Conservation (phyloP, 1,284 basidiomycete species). For the Fistulinella cinereoalba region DNA sequence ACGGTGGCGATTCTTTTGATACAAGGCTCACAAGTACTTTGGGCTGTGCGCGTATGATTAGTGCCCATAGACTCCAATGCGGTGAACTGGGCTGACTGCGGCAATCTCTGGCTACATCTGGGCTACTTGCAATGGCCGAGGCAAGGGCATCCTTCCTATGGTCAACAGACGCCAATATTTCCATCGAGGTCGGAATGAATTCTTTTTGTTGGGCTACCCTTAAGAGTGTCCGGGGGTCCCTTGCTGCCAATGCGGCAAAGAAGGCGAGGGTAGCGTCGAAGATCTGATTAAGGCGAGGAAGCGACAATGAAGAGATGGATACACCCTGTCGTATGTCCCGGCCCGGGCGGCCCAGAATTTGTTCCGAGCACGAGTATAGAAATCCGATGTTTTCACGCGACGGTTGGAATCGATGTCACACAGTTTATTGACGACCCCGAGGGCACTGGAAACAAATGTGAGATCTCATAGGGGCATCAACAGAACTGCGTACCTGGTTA, state of each 20-base stretch:
- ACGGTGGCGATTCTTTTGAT: conserved; percentile 43
- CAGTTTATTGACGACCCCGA: conserved; percentile 70
- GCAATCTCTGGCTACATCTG: conserved; percentile 31
- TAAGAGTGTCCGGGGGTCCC: conserved; percentile 49
- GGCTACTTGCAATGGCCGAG: conserved; percentile 12
- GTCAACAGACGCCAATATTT: conserved; percentile 38
- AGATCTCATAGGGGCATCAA: not conserved
- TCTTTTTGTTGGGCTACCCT: conserved; percentile 47
- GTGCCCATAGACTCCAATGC: not conserved
- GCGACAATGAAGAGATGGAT: not conserved
- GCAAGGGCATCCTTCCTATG: conserved; percentile 46
- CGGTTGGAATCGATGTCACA: conserved; percentile 70
- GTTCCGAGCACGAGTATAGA: conserved; percentile 64
- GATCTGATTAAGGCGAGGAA: conserved; percentile 6
- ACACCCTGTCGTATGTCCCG: conserved; percentile 57
- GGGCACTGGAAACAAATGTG: conserved; percentile 45
- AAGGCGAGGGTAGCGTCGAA: conserved; percentile 53
- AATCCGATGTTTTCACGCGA: conserved; percentile 71
- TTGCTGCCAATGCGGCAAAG: conserved; percentile 57
- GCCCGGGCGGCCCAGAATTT: conserved; percentile 56
- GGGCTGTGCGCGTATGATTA: conserved; percentile 36
- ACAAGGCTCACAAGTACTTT: conserved; percentile 46
- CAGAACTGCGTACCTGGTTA: conserved; percentile 50
- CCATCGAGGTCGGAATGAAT: conserved; percentile 44
- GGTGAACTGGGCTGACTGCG: conserved; percentile 18